Base-by-base conservation (phyloP, 2,329 filamentous ascomycete species). In the Pleomassaria siparia region DNA sequence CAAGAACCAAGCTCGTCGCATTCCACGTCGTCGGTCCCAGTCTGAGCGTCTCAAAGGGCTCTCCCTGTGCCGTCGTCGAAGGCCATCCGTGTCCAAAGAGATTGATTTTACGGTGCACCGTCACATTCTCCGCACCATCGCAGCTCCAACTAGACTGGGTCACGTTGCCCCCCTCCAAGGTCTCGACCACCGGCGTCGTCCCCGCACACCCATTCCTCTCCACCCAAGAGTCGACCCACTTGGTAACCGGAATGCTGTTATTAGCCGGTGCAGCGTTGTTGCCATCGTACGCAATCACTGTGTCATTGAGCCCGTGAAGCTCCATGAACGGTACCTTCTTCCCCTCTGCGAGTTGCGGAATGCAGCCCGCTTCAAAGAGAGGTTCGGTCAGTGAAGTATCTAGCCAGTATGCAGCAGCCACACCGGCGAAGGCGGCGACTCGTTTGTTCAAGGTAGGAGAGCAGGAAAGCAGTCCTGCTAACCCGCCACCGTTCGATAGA, bases 401-500 rank as follows among this genome's bases (percentile, higher is more conserved):
- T 0, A 55, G 51, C 55, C 80, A 79, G 32, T 69, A 74, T 1
- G 74, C 76, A 3, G 72, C 75, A 1, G 73, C 69, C 4, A 73
- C 71, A 7, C 71, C 67, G 1, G 74, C 75, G 49, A 80, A 79
- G 1, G 76, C 77, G 3, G 77, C 76, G 46, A 80, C 74, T 1
- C 58, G 54, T 18, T 37, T 51, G 18, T 72, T 72, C 3, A 72
- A 58, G 5, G 61, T 59, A 4, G 71, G 61, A 21, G 73, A 63
- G 56, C 76, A 80, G 15, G 78, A 76, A 1, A 71, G 59, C 13
- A 74, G 72, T 2, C 74, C 74, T 22, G 77, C 71, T 24, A 77
- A 72, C 6, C 74, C 80, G 4, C 77, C 81, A 4, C 79, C 80
- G 33, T 82, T 81, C 58, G 71, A 80, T 48, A 82, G 76, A 44